Base-by-base conservation (phyloP, 768 basidiomycete genomes). In the Phanerochaete sordida region DNA sequence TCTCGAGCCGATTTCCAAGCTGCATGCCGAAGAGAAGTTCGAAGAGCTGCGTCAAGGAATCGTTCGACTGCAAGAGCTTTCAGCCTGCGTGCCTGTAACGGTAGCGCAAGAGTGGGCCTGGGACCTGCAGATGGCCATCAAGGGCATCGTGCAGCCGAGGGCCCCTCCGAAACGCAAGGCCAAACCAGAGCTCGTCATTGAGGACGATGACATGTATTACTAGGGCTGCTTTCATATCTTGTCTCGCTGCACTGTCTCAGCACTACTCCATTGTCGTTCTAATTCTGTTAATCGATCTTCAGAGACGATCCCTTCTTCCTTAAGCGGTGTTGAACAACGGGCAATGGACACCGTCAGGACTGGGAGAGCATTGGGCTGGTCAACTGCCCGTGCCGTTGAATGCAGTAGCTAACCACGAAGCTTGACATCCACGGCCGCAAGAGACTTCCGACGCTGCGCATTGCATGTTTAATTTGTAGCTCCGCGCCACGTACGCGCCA, bases 91-190 rank as follows among this genome's bases (percentile, higher is more conserved):
- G n/a, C 57, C 64, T 6, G 19, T 26, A 13, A 27, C 21, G 12
- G 60, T 47, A n/a, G 28, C 31, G 23, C 51, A 49, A 12, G 23
- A 49, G 43, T 59, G 61, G 57, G 37, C 54, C 12, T 54, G 59
- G 46, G 65, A 70, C 44, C 53, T 63, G 57, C 44, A 50, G 48
- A 62, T 63, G 2, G 68, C 64, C 27, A 24, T 53, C 39, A 67
- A 66, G 56, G 65, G 62, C 3, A 69, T 69, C 31, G 58, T 68
- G 23, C 44, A 62, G 58, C 37, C 48, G 8, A 21, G 6, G 43
- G 21, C 19, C 26, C 51, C 35, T 2, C 51, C 24, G 28, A 56
- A 53, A 61, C 61, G 60, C 54, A 47, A 44, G 44, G 52, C 58
- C 28, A 61, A 63, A 54, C 45, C 57, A 5, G 52, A 47, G 43